These are phyloP conservation scores for Echinosophora koreensis DNA, from an alignment of 306 rosid species.

Conservation along the genomic window DNA sequence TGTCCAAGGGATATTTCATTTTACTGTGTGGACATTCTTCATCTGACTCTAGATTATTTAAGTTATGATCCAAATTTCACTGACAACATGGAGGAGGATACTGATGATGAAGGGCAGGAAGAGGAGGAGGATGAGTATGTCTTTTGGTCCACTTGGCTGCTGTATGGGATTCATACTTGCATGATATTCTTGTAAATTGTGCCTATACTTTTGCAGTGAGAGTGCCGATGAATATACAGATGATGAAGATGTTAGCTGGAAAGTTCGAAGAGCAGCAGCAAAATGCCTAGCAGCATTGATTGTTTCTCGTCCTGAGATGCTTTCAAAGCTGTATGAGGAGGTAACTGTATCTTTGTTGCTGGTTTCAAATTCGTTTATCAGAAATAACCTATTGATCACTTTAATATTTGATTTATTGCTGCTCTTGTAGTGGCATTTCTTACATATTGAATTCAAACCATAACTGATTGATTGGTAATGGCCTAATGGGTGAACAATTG, in stretches of 20 bases:
- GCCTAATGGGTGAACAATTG: constrained; percentile 19
- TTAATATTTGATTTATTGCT: constrained; percentile 16
- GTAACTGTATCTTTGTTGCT: constrained; percentile 51
- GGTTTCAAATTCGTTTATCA: constrained; percentile 7
- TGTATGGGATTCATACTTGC: constrained; percentile 28
- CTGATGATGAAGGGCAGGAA: constrained; percentile 86
- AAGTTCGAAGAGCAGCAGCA: constrained; percentile 98
- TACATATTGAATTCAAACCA: background rate
- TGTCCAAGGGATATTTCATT: constrained; percentile 92
- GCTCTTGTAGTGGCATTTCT: background rate
- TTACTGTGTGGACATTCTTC: constrained; percentile 89
- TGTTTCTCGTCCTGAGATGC: constrained; percentile 97
- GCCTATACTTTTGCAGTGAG: constrained; percentile 69
- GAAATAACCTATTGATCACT: background rate
- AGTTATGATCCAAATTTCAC: constrained; percentile 99
- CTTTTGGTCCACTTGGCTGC: constrained; percentile 34
- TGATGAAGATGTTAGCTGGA: constrained; percentile 99
- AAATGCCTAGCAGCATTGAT: constrained; percentile 97
- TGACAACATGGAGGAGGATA: constrained; percentile 99
- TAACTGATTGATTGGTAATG: background rate
- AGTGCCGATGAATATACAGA: constrained; percentile 98
- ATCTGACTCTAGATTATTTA: constrained; percentile 84
- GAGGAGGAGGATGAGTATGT: constrained; percentile 99
- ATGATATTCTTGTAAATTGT: constrained; percentile 38
- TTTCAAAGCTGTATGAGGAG: constrained; percentile 91